A percentile compares a stretch with the other conserved stretches of the same genome.
These are phyloP conservation scores for Yamadazyma tumulicola DNA, from an alignment of 805 yeast genomes.

Conservation along the genomic window DNA sequence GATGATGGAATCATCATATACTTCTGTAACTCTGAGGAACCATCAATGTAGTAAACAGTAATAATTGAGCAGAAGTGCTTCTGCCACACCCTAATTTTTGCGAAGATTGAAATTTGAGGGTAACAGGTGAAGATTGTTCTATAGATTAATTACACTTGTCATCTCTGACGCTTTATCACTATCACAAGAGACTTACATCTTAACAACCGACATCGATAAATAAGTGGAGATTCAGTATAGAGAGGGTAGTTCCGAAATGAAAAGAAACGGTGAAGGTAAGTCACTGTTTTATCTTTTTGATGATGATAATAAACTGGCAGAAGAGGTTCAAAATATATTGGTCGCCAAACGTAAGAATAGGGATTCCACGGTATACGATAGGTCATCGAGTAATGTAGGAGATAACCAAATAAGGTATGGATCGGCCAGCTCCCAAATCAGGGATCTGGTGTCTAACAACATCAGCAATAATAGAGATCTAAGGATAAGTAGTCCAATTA, in stretches of 20 bases:
- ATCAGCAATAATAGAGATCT: background rate
- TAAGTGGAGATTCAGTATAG: too few relatives aligned
- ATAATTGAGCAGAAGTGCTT: too few relatives aligned
- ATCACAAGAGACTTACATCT: too few relatives aligned
- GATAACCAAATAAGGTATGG: background rate
- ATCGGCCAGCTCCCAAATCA: background rate
- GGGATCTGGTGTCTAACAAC: background rate
- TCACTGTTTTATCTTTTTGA: constrained; percentile 8
- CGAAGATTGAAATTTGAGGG: too few relatives aligned
- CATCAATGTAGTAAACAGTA: too few relatives aligned
- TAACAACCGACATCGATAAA: too few relatives aligned
- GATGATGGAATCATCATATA: too few relatives aligned
- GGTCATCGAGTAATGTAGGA: background rate
- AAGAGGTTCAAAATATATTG: constrained; percentile 2
- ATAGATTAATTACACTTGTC: too few relatives aligned
- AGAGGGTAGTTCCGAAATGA: background rate
- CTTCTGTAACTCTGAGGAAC: too few relatives aligned
- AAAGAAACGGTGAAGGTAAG: background rate
- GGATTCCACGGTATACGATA: constrained; percentile 2
- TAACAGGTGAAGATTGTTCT: too few relatives aligned
- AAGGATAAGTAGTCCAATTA: constrained; percentile 12
- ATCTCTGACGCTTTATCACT: too few relatives aligned
- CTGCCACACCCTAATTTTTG: too few relatives aligned
- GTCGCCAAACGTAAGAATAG: constrained; percentile 6
- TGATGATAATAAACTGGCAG: constrained; percentile 6